A percentile compares a stretch with the other conserved stretches of the same genome.
These are phyloP conservation scores for Fraxinus americana DNA, from an alignment of 257 asterid species.

Conservation along the genomic window DNA sequence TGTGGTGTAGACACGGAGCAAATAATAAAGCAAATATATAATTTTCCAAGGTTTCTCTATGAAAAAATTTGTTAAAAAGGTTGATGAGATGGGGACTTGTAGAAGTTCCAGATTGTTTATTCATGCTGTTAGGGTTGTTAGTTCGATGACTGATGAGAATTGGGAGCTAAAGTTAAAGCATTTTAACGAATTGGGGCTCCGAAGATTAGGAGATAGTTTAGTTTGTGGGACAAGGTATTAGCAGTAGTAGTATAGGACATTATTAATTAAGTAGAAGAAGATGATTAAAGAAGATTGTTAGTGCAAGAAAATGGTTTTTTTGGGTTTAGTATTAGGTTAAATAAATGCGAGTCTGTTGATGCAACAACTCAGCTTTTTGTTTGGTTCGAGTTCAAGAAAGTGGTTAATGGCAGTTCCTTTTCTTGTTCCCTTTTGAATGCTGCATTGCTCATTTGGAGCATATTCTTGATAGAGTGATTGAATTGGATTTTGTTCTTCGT, in stretches of 20 bases:
- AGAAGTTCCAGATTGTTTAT: slow-evolving; percentile 24
- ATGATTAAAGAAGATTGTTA: neutral
- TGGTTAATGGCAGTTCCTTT: slow-evolving; percentile 10
- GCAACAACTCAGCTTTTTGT: neutral
- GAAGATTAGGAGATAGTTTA: slow-evolving; percentile 1
- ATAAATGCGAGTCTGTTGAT: neutral
- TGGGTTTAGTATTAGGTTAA: neutral
- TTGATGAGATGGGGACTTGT: slow-evolving; percentile 27
- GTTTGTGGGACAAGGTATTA: neutral
- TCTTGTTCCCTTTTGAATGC: slow-evolving; percentile 4
- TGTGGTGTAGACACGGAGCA: slow-evolving; percentile 34
- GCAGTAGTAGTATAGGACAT: neutral
- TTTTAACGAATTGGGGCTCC: slow-evolving; percentile 21
- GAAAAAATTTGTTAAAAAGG: slow-evolving; percentile 30
- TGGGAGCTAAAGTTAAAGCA: slow-evolving; percentile 25
- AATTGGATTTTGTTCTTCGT: too few relatives aligned
- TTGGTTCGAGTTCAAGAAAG: slow-evolving; percentile 14
- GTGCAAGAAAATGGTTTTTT: neutral
- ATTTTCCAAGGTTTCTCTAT: slow-evolving; percentile 33
- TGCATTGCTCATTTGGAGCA: too few relatives aligned
- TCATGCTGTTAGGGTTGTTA: slow-evolving; percentile 16
- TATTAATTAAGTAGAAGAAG: neutral
- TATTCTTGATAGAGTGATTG: too few relatives aligned
- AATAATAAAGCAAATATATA: neutral
- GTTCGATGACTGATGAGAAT: slow-evolving; percentile 25